A percentile compares a stretch with the other conserved stretches of the same genome.
phyloP scores from a whole-genome alignment of 202 grass and related monocot species.

The Sporobolus alterniflorus region DNA sequence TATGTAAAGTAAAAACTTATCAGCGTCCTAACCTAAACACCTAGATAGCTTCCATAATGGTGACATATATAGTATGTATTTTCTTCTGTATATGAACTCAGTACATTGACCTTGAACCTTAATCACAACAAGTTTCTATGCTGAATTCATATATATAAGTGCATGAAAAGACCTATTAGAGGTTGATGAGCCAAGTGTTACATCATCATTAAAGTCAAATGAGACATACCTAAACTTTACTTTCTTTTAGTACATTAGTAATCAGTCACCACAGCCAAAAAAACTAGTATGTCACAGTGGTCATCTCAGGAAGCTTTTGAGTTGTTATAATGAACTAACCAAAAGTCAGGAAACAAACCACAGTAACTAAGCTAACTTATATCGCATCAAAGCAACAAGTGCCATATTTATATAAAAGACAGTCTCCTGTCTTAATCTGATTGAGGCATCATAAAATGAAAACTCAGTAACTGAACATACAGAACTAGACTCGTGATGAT shows the following conservation, averaged over 20 bases:
- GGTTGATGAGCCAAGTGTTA: constrained; percentile 23
- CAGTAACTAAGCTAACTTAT: constrained; percentile 20
- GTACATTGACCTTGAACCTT: not conserved
- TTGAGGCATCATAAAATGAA: constrained; percentile 20
- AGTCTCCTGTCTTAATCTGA: not conserved
- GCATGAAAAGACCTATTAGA: not conserved
- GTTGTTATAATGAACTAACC: not conserved
- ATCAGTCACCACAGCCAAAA: constrained; percentile 25
- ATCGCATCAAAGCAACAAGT: constrained; percentile 20
- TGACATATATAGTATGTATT: not conserved
- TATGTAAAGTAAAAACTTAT: constrained; percentile 17
- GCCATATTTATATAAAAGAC: constrained; percentile 7
- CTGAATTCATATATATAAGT: not conserved
- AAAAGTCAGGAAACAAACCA: not conserved
- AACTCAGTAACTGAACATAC: not conserved
- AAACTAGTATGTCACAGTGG: not conserved
- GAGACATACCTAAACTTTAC: constrained; percentile 31
- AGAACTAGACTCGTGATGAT: constrained; percentile 50
- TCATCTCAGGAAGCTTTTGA: constrained; percentile 5
- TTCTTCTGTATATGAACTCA: not conserved
- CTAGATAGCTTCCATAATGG: not conserved
- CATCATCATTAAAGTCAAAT: constrained; percentile 41
- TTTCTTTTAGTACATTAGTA: constrained; percentile 23
- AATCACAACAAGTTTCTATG: constrained; percentile 8
- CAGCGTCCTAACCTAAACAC: constrained; percentile 15